Evolutionary conservation across 495 filamentous ascomycete genomes (phyloP), one percentile per base, ranked within the genome.

Genomic region (Opeltia flavorubescens): DNA sequence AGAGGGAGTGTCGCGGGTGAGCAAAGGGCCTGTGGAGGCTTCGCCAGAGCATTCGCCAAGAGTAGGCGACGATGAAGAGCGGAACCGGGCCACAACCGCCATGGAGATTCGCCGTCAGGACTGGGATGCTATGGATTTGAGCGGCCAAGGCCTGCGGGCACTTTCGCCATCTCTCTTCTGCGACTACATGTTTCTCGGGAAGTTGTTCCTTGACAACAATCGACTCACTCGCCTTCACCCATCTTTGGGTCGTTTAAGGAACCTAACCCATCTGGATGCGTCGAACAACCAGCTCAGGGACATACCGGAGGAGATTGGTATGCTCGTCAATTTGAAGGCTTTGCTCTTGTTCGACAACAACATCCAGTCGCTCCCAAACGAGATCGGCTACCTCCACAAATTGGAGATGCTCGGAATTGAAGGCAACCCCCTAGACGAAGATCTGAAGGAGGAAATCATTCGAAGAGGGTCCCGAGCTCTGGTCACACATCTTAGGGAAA

Each of bases 161-260:
- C 70, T 96, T 15, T 75, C 88, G 1, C 61, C 75, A 6, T 72
- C 81, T 17, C 66, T 99, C 36, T 99, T 99, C 63, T 62, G 65
- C 47, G 66, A 73, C 50, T 96, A 95, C 64, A 69, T 64, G 15
- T 95, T 96, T 60, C 70, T 96, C 44, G 81, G 83, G 48, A 88
- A 87, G 58, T 71, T 99, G 20, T 94, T 91, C 60, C 77, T 98
- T 28, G 86, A 85, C 53, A 82, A 84, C 54, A 98, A 99, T 69
- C 84, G 85, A 57, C 69, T 99, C 30, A 77, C 78, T 13, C 67
- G 67, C 36, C 66, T 99, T 0, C 86, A 89, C 13, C 60, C 81
- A 21, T 66, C 78, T 5, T 84, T 99, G 60, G 87, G 91, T 20
- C 70, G 78, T 51, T 70, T 99, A 46, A 77, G 87, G 49, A 75